Conservation (phyloP, 2,329 filamentous ascomycete species). For the Fusarium temperatum region DNA sequence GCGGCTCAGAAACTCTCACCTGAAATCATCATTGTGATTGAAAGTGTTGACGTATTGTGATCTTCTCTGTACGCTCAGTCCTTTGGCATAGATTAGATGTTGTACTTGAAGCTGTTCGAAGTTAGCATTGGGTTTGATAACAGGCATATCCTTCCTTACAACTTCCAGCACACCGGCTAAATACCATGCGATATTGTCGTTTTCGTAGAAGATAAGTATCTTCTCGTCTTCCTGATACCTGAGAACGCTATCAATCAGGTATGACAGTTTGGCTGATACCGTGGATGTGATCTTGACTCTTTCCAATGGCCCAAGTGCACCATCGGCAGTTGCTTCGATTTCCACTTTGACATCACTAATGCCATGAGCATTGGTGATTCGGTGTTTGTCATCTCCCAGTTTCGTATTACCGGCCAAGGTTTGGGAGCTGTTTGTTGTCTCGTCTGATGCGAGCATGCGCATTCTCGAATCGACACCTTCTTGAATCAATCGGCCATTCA, state of each 20-base stretch:
- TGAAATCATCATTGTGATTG: conserved; percentile 72
- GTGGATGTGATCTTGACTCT: conserved; percentile 77
- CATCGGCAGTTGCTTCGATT: conserved; percentile 29
- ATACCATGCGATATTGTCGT: conserved; percentile 86
- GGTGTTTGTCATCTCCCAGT: conserved; percentile 50
- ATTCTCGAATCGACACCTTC: conserved; percentile 51
- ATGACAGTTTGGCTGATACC: conserved; percentile 86
- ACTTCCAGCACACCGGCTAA: conserved; percentile 84
- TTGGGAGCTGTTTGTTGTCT: conserved; percentile 27
- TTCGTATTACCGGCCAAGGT: conserved; percentile 55
- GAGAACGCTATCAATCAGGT: conserved; percentile 78
- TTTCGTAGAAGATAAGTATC: conserved; percentile 92
- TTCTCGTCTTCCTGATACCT: conserved; percentile 78
- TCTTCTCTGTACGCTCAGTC: conserved; percentile 67
- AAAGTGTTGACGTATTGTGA: conserved; percentile 83
- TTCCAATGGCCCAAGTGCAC: conserved; percentile 59
- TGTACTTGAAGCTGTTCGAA: conserved; percentile 60
- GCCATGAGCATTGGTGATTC: conserved; percentile 46
- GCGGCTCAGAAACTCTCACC: conserved; percentile 44
- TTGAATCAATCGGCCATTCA: conserved; percentile 57
- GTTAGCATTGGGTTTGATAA: conserved; percentile 4
- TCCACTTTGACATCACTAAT: conserved; percentile 38
- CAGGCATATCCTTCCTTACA: conserved; percentile 47
- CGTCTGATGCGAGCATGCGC: conserved; percentile 39
- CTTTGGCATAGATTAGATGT: conserved; percentile 74